Base-by-base conservation (phyloP, 2,329 filamentous ascomycete species). In the Macroventuria anomochaeta region DNA sequence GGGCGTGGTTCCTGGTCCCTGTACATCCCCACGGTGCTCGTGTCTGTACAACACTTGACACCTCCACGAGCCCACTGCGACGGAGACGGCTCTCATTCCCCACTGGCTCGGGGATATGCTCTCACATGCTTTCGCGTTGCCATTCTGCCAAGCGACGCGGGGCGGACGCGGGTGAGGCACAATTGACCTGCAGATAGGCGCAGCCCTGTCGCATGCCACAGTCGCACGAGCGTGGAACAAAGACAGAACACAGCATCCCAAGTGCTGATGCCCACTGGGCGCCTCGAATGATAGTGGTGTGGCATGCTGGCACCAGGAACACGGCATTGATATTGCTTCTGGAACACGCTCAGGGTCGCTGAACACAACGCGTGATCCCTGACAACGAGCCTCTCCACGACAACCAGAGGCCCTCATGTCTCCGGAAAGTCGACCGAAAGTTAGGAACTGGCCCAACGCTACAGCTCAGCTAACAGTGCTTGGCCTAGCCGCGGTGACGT, bases 21-120 rank as follows among this genome's bases (percentile, higher is more conserved):
- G 37, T 31, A 28, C 37, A 38, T 53, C 65, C 65, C 65, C 67
- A 69, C 67, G 64, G 58, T 51, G 41, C 49, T 56, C 29, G 39
- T 43, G 33, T 33, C 37, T 42, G 43, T 32, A 43, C 50, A 38
- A 32, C 31, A 11, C 8, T 53, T 36, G 55, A 52, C 38, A 53
- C 53, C 58, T 61, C 62, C 57, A 61, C 56, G 53, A 60, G 42
- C 46, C 58, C 61, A 58, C 57, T 47, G 50, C 46, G 34, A 38
- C 48, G 47, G 57, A 48, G 43, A 43, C 51, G 43, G 38, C 43
- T 34, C 36, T 42, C 23, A 17, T 36, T 55, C 55, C 64, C 62
- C 63, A 67, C 63, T 52, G 42, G 53, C 55, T 55, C 37, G 42
- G 41, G 31, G 46, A 17, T 29, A 10, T 31, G 40, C 41, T 46